Base-by-base conservation (phyloP, 345 rosid species). In the Eucalyptus pauciflora region DNA sequence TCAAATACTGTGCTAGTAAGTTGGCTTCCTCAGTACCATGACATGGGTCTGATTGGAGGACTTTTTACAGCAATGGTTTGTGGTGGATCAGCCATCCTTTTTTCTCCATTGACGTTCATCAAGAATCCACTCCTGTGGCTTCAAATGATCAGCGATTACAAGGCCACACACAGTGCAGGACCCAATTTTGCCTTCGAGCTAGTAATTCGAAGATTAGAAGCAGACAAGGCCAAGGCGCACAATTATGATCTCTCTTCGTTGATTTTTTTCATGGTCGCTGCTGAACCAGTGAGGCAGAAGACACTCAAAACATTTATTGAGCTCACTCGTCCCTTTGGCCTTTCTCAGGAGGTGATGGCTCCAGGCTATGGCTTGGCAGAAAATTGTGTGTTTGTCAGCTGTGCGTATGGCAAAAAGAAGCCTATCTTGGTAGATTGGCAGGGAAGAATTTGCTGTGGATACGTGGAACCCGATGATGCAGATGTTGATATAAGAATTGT, bases 21-120 rank as follows among this genome's bases (percentile, higher is more conserved):
- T 87, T 95, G 97, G 97, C 96, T 95, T 89, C 97, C 97, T 52
- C 97, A 95, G 69, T 95, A 95, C 90, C 97, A 95, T 91, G 96
- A 94, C 91, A 94, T 95, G 96, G 97, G 97, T 69, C 90, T 95
- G 64, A 94, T 95, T 87, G 97, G 97, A 85, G 97, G 97, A 79
- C 92, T 95, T 87, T 94, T 95, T 88, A 94, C 95, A 29, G 94
- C 97, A 50, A 81, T 95, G 91, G 95, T 94, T 52, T 92, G 95
- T 81, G 97, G 97, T 50, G 95, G 97, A 89, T 50, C 95, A 13
- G 93, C 95, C 15, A 46, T 94, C 69, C 64, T 95, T 50, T 95
- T 95, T 91, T 95, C 97, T 7, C 96, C 97, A 8, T 15, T 94
- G 91, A 91, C 94, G 16, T 94, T 94, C 86, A 93, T 95, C 88